Evolutionary conservation across 192 early-diverging fungal genomes (phyloP).

Genomic region (Kappamyces sp.): DNA sequence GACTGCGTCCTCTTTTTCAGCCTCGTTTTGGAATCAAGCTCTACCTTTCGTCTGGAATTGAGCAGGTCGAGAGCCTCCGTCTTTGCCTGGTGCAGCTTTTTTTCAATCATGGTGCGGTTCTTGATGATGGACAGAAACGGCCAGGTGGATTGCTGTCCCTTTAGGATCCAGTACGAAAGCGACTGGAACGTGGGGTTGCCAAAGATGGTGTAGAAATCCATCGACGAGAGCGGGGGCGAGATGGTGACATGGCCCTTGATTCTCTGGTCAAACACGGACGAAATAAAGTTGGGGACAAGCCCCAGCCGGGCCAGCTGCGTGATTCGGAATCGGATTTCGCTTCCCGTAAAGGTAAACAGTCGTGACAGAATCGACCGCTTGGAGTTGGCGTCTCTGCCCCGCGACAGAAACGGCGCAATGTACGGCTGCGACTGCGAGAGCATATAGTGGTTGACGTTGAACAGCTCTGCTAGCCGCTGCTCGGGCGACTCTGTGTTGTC

Average conservation of each 20-base stretch:
- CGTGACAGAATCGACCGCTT: conserved; percentile 24
- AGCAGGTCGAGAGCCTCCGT: too few relatives aligned
- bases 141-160: conserved; percentile 78
- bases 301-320: conserved; percentile 28
- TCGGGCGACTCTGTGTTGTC: conserved; percentile 55
- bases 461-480: conserved; percentile 63
- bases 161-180: conserved; percentile 65
- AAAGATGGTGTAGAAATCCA: conserved; percentile 63
- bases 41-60: too few relatives aligned
- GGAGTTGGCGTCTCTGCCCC: conserved; percentile 20
- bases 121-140: conserved; percentile 63
- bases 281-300: conserved; percentile 51
- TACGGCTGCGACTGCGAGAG: conserved; percentile 69
- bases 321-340: conserved; percentile 26
- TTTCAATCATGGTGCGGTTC: conserved; percentile 63
- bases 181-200: conserved; percentile 62
- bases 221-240: conserved; percentile 45
- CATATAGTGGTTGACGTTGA: conserved; percentile 83
- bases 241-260: conserved; percentile 69
- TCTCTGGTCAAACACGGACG: conserved; percentile 55
- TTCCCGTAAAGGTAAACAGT: conserved; percentile 28
- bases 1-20: too few relatives aligned
- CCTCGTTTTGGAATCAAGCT: too few relatives aligned
- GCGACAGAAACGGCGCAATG: conserved; percentile 59
- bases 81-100: conserved; percentile 48